Conservation (phyloP, 805 yeast species). For the Priceomyces carsonii region DNA sequence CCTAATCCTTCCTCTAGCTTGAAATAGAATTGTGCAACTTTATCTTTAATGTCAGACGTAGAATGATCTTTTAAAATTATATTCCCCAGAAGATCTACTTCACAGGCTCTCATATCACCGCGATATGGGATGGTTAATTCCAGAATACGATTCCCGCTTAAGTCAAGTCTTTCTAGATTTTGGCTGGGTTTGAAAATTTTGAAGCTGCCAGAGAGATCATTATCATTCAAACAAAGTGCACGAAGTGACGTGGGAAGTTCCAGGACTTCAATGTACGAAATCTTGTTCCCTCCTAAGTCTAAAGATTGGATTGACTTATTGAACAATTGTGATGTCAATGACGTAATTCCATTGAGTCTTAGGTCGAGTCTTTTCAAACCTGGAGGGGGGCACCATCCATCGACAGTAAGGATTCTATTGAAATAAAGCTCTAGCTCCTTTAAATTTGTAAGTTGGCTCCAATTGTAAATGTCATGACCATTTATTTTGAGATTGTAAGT, state of each 20-base stretch:
- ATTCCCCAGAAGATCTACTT: slow-evolving; percentile 21
- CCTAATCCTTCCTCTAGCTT: slow-evolving; percentile 22
- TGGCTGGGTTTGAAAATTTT: slow-evolving; percentile 8
- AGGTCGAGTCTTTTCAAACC: slow-evolving; percentile 10
- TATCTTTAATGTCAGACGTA: slow-evolving; percentile 10
- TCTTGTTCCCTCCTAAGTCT: slow-evolving; percentile 16
- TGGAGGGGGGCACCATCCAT: slow-evolving; percentile 20
- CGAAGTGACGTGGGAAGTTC: slow-evolving; percentile 13
- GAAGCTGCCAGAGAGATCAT: slow-evolving; percentile 8
- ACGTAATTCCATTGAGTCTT: slow-evolving; percentile 9
- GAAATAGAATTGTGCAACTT: slow-evolving; percentile 22
- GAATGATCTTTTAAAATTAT: slow-evolving; percentile 11
- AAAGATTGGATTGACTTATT: slow-evolving; percentile 10
- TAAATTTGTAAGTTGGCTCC: slow-evolving; percentile 26
- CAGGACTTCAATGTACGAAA: slow-evolving; percentile 11
- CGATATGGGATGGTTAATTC: slow-evolving; percentile 16
- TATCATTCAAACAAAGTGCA: slow-evolving; percentile 12
- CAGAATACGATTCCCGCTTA: slow-evolving; percentile 19
- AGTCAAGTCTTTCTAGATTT: slow-evolving; percentile 11
- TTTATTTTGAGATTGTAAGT: slow-evolving; percentile 13
- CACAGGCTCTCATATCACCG: too few relatives aligned
- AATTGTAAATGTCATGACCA: slow-evolving; percentile 14
- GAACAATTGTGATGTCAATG: slow-evolving; percentile 4
- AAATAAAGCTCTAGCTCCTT: slow-evolving; percentile 20
- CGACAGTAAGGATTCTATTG: slow-evolving; percentile 19